These are phyloP conservation scores for Pythium biforme DNA, from an alignment of 352 stramenopile species.

Conservation along the genomic window DNA sequence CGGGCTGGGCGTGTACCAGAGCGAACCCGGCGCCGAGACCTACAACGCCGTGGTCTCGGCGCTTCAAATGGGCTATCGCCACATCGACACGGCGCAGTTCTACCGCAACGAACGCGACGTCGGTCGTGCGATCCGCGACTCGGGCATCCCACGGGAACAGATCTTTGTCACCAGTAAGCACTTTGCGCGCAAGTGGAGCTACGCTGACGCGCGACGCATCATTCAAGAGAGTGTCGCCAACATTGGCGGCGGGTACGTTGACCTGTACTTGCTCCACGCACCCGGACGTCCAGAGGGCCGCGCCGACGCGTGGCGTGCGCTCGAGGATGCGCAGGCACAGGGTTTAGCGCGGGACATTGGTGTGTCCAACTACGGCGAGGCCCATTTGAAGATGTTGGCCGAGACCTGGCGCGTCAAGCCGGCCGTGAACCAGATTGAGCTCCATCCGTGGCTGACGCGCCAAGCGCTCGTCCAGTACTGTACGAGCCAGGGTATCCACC, in stretches of 20 bases:
- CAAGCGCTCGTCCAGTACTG: conserved; percentile 60
- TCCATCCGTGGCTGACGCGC: conserved; percentile 71
- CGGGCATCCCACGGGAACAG: conserved; percentile 60
- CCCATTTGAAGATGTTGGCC: conserved; percentile 68
- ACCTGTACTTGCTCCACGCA: conserved; percentile 74
- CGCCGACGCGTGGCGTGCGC: conserved; percentile 31
- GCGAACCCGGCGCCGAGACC: conserved; percentile 42
- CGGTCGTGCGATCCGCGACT: conserved; percentile 65
- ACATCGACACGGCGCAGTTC: conserved; percentile 89
- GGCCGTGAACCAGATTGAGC: conserved; percentile 82
- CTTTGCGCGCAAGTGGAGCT: conserved; percentile 52
- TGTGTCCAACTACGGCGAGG: conserved; percentile 76
- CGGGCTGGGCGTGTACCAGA: conserved; percentile 59
- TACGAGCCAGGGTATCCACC: conserved; percentile 35
- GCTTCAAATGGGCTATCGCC: conserved; percentile 79
- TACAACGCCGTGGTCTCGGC: conserved; percentile 50
- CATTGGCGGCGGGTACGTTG: conserved; percentile 59
- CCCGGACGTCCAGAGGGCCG: conserved; percentile 36
- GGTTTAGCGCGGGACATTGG: conserved; percentile 65
- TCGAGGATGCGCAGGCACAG: conserved; percentile 29
- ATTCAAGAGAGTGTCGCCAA: conserved; percentile 37
- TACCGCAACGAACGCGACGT: conserved; percentile 89
- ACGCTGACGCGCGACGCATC: conserved; percentile 55
- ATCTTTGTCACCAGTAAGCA: conserved; percentile 89
- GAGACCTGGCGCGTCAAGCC: conserved; percentile 52